These are phyloP conservation scores for Psilocybe azurescens DNA, from an alignment of 768 basidiomycete genomes.

Conservation along the genomic window DNA sequence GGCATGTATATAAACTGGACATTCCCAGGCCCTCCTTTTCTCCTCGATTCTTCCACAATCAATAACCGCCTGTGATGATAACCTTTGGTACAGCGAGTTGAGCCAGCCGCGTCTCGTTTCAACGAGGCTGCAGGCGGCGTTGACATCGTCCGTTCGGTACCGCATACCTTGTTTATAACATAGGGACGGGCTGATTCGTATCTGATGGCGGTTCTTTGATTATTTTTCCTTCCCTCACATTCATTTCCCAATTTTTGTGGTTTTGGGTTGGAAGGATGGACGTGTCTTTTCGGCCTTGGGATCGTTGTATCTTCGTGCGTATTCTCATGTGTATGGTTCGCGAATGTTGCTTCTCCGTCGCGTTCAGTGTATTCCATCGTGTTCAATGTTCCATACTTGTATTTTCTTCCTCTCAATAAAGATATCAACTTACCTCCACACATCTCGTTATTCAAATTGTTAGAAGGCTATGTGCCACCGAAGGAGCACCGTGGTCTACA, in stretches of 20 bases:
- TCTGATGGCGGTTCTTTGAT: slow-evolving; percentile 53
- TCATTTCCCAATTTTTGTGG: background rate
- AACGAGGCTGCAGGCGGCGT: slow-evolving; percentile 40
- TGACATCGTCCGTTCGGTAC: slow-evolving; percentile 74
- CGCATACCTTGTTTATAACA: slow-evolving; percentile 58
- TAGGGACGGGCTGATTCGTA: slow-evolving; percentile 60
- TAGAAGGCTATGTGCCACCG: no score
- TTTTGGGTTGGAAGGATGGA: no score
- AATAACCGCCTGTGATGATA: slow-evolving; percentile 58
- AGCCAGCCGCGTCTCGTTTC: slow-evolving; percentile 45
- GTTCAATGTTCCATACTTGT: no score
- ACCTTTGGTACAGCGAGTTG: slow-evolving; percentile 60
- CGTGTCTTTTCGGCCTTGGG: no score
- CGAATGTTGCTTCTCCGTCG: no score
- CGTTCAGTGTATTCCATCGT: no score
- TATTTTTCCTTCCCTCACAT: background rate
- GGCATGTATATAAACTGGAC: slow-evolving; percentile 1
- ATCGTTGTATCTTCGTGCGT: no score
- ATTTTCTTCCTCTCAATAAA: no score
- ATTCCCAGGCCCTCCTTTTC: slow-evolving; percentile 21
- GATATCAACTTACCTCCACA: no score
- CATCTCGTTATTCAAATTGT: no score
- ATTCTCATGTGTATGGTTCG: no score
- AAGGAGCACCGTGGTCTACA: no score
- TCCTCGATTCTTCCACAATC: slow-evolving; percentile 52